Evolutionary conservation across 1,139 yeast species (phyloP), one percentile per base, ranked within the genome.

Genomic region (Yamadazyma atlantica): DNA sequence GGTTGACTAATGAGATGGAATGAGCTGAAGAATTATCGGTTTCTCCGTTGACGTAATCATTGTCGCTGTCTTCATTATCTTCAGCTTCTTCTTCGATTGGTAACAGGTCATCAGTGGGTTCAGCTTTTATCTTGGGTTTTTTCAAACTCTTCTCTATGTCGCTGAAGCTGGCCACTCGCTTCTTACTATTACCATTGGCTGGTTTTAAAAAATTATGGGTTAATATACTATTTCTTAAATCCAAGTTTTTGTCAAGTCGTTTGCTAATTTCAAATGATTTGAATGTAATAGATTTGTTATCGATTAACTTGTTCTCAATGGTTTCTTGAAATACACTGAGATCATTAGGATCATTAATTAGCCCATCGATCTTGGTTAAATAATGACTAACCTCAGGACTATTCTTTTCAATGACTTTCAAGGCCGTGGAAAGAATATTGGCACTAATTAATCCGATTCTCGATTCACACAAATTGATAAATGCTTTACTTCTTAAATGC

Each of bases 391-490:
- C 54, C 21, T 60, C 66, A 9, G 82, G 78, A 5, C 83, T 68
- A 34, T 66, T 62, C 40, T 68, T 70, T 56, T 89, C 96, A 23
- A 85, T 67, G 29, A 74, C 55, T 31, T 63, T 54, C 44, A 92
- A 69, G 5, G 83, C 79, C 7, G 73, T 62, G 37, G 73, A 69
- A 55, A 85, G 92, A 6, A 94, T 73, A 36, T 70, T 64, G 0
- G 95, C 75, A 0, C 94, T 71, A 3, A 84, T 60, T 10, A 72
- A 60, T 5, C 98, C 98, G 33, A 89, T 63, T 42, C 90, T 73
- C 34, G 84, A 80, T 29, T 72, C 71, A 14, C 84, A 86, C 36
- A 85, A 70, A 29, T 76, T 76, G 1, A 71, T 77, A 21, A 92
- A 69, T 44, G 85, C 85, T 29, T 66, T 62, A 12, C 85, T 73